Percentiles rank a stretch among this genome's conserved stretches.
phyloP scores from a whole-genome alignment of 106 monocot genomes.

The Iris macrosiphon region DNA sequence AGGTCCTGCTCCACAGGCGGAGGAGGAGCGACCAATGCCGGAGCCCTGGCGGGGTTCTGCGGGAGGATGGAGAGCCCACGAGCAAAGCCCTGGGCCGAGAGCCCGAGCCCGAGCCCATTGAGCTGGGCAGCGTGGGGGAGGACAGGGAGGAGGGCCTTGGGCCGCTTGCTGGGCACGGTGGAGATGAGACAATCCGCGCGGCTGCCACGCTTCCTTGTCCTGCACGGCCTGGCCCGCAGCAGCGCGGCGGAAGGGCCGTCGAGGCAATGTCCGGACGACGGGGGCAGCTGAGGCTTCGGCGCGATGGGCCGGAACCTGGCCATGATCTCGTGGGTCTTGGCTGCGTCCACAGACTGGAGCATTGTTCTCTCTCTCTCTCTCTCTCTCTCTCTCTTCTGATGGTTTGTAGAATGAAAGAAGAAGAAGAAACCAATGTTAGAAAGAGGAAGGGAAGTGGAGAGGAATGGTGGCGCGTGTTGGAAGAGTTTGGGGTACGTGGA shows the following conservation, averaged over 20 bases:
- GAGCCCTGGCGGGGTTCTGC: not conserved
- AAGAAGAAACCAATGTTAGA: slow-evolving; percentile 1
- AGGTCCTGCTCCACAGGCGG: slow-evolving; percentile 58
- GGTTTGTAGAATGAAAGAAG: not conserved
- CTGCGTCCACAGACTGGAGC: slow-evolving; percentile 49
- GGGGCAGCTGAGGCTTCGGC: slow-evolving; percentile 47
- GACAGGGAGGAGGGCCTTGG: slow-evolving; percentile 9
- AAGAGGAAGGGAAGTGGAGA: slow-evolving; percentile 25
- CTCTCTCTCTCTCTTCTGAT: not conserved
- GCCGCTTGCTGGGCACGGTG: slow-evolving; percentile 8
- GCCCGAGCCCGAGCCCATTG: not conserved
- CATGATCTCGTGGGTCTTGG: slow-evolving; percentile 87
- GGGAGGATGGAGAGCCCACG: slow-evolving; percentile 13
- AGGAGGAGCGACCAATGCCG: not conserved
- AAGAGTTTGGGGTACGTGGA: slow-evolving; percentile 51
- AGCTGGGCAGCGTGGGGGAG: slow-evolving; percentile 4
- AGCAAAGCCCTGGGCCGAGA: not conserved
- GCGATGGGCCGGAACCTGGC: slow-evolving; percentile 83
- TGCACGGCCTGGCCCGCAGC: slow-evolving; percentile 11
- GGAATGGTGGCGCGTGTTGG: slow-evolving; percentile 46
- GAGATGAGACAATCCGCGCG: slow-evolving; percentile 5
- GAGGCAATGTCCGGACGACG: slow-evolving; percentile 5
- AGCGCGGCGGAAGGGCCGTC: not conserved
- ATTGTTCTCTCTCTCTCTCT: slow-evolving; percentile 6
- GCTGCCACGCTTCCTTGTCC: slow-evolving; percentile 11